Evolutionary conservation across 116 monocot genomes (phyloP).

Genomic region (Dioscorea cayenensis): DNA sequence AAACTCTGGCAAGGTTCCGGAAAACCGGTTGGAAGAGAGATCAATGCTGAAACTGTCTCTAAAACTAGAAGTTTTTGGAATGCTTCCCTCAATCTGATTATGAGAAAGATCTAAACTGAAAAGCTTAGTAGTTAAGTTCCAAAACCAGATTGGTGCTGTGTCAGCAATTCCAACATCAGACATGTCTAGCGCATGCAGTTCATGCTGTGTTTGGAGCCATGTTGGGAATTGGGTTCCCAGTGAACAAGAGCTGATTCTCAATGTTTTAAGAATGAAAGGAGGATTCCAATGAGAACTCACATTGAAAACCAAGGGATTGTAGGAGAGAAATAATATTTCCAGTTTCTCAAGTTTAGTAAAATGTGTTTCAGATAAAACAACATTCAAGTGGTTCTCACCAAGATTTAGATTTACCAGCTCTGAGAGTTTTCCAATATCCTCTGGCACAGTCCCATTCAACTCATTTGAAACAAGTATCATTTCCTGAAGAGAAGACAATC

Average conservation of each 20-base stretch:
- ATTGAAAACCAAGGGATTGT: background rate
- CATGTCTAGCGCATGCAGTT: background rate
- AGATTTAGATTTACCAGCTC: background rate
- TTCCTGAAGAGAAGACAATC: background rate
- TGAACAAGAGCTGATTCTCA: background rate
- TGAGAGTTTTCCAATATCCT: background rate
- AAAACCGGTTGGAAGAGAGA: too few species aligned
- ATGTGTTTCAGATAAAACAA: slow-evolving; percentile 13
- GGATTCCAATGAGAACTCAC: slow-evolving; percentile 17
- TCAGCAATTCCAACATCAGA: background rate
- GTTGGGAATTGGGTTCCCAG: slow-evolving; percentile 17
- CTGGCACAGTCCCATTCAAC: slow-evolving; percentile 8
- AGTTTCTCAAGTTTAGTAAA: slow-evolving; percentile 7
- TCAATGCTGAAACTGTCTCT: too few species aligned
- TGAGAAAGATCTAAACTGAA: too few species aligned
- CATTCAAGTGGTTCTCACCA: background rate
- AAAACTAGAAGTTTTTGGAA: too few species aligned
- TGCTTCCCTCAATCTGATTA: too few species aligned
- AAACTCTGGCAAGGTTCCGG: too few species aligned
- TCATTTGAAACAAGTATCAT: background rate
- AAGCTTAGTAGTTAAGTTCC: background rate
- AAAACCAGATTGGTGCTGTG: background rate
- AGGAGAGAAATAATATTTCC: background rate
- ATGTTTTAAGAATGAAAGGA: background rate
- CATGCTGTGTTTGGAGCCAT: background rate